phyloP scores from a whole-genome alignment of 768 basidiomycete genomes.

The Tulasnella sp. region DNA sequence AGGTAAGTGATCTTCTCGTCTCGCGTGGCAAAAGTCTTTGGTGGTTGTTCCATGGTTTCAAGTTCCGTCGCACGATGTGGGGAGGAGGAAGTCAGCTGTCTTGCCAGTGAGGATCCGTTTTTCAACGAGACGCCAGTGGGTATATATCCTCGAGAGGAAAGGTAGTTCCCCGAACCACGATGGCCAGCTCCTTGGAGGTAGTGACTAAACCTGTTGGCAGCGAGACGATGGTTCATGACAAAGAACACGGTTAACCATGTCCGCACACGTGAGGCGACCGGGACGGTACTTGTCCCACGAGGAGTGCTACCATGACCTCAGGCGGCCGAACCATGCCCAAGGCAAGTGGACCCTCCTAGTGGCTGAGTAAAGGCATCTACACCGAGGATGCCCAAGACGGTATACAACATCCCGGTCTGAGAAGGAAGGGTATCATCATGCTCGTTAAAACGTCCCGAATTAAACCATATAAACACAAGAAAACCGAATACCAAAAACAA shows the following conservation, averaged over 20 bases:
- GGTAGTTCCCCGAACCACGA: not conserved
- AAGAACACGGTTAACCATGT: not conserved
- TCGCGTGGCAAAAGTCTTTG: not conserved
- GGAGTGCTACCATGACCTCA: not conserved
- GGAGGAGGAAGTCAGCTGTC: not conserved
- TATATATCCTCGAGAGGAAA: not conserved
- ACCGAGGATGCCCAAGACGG: not conserved
- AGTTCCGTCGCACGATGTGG: not conserved
- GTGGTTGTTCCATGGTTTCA: not conserved
- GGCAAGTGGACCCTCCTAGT: not conserved
- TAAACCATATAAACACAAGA: not conserved
- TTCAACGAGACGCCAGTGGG: not conserved
- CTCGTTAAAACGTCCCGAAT: not conserved
- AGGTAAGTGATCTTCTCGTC: constrained; percentile 6
- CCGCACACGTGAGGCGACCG: not conserved
- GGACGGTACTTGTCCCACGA: not conserved
- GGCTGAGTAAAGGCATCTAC: not conserved
- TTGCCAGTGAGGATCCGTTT: not conserved
- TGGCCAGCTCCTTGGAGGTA: not conserved
- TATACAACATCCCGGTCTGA: not conserved
- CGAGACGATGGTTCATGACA: constrained; percentile 3
- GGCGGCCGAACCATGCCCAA: too few relatives aligned
- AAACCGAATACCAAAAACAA: not conserved
- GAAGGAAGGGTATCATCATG: not conserved
- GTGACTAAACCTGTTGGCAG: not conserved